Evolutionary conservation across 768 basidiomycete genomes (phyloP).

Genomic region (Gloeophyllum trabeum): DNA sequence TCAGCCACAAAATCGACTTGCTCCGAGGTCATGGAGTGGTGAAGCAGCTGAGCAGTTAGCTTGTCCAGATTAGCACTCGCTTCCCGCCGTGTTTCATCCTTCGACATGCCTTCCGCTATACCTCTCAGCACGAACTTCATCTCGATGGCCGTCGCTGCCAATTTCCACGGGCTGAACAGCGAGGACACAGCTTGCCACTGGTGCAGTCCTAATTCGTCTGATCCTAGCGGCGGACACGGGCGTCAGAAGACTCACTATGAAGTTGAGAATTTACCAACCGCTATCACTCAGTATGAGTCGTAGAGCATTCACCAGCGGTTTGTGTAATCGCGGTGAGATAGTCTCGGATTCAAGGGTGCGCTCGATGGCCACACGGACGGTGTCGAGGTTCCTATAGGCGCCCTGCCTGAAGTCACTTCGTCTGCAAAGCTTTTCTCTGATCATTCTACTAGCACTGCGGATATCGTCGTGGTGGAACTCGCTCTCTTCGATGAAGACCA

Average conservation of each 20-base stretch:
- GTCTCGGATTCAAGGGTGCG: slow-evolving; percentile 38
- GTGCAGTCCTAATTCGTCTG: slow-evolving; percentile 35
- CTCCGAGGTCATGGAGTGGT: slow-evolving; percentile 63
- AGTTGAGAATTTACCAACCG: slow-evolving; percentile 2
- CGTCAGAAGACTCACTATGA: not conserved
- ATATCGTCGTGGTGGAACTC: slow-evolving; percentile 35
- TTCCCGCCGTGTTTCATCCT: slow-evolving; percentile 36
- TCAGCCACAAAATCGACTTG: slow-evolving; percentile 81
- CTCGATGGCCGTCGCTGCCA: slow-evolving; percentile 71
- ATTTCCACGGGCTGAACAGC: slow-evolving; percentile 73
- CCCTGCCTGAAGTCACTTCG: slow-evolving; percentile 63
- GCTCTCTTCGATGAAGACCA: slow-evolving; percentile 65
- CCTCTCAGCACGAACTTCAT: slow-evolving; percentile 69
- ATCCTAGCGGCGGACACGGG: not conserved
- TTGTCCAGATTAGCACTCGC: slow-evolving; percentile 58
- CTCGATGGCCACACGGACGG: slow-evolving; percentile 61
- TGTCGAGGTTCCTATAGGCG: slow-evolving; percentile 64
- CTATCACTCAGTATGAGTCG: slow-evolving; percentile 55
- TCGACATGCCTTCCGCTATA: slow-evolving; percentile 54
- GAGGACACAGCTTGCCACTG: slow-evolving; percentile 51
- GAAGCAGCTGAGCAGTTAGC: slow-evolving; percentile 56
- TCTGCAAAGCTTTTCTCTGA: slow-evolving; percentile 51
- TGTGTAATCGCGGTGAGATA: slow-evolving; percentile 39
- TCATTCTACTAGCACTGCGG: slow-evolving; percentile 32
- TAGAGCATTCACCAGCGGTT: slow-evolving; percentile 56